Base-by-base conservation (phyloP, 805 yeast genomes). In the Saccharomycopsis selenospora region DNA sequence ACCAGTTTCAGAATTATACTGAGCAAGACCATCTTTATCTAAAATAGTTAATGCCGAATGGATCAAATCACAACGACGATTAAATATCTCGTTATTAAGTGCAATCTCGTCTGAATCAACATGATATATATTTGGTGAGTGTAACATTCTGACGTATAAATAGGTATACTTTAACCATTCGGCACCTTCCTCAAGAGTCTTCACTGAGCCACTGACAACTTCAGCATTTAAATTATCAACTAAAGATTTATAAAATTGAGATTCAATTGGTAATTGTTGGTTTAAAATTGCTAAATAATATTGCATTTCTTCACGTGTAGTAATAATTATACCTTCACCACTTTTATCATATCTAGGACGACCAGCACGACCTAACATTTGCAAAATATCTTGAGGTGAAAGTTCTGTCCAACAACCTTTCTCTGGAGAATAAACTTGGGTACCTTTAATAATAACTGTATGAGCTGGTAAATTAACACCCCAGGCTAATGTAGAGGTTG, bases 361-460 rank as follows among this genome's bases (percentile, higher is more conserved):
- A 57, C 98, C 98, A 17, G 98, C 98, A 69, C 98, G 79, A 30
- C 98, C 98, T n/a, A 91, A 71, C 98, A 91, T 91, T 66, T 91
- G 99, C 7, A 91, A 64, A 33, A 91, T 83, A 66, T 93, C 98
- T 59, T 91, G 99, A 0, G 97, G 95, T 0, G 95, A 82, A n/a
- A 91, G 67, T 59, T 86, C 93, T 2, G 79, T 79, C 97, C 98
- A 91, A 4, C 76, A 67, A 47, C 97, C 95, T 53, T 76, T 77
- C 54, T 85, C 93, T 0, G 99, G 97, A 3, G 93, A 84, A 59
- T 95, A 93, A 0, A 89, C 81, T 59, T 87, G 95, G 0, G 99
- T 91, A 0, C 98, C 98, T 59, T 87, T 87, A 53, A 89, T 85
- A 24, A 89, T 81, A 26, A 89, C 97, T 0, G 96, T 87, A 59